Conservation (phyloP, 768 basidiomycete species). For the Lactifluus hygrophoroides region DNA sequence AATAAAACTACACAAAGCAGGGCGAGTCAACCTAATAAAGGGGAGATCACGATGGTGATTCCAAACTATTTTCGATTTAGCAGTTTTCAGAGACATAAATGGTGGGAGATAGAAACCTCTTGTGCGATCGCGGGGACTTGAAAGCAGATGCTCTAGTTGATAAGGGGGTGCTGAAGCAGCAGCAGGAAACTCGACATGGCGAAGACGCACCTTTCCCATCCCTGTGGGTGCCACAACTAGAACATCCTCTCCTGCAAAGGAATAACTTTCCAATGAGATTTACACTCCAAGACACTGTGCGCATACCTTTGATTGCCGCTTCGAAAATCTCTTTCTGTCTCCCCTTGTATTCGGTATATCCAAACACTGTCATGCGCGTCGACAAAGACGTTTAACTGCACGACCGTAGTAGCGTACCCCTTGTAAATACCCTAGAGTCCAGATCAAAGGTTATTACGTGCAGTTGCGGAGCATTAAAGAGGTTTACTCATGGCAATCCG, state of each 20-base stretch:
- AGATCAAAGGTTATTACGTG: not conserved
- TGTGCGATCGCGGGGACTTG: conserved; percentile 71
- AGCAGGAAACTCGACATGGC: not conserved
- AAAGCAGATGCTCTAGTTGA: conserved; percentile 82
- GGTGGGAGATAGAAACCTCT: conserved; percentile 36
- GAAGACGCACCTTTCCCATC: conserved; percentile 65
- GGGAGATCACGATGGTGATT: conserved; percentile 68
- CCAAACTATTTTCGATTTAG: conserved; percentile 35
- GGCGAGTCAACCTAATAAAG: conserved; percentile 50
- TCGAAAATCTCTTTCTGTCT: conserved; percentile 71
- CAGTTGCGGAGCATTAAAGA: not conserved
- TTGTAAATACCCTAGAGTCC: conserved; percentile 8
- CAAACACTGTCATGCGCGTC: conserved; percentile 47
- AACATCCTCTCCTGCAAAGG: conserved; percentile 52
- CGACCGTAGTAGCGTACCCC: not conserved
- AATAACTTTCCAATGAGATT: not conserved
- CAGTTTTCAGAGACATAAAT: not conserved
- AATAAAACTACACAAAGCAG: not conserved
- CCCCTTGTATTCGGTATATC: conserved; percentile 60
- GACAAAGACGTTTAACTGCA: too few relatives aligned
- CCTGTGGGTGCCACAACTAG: conserved; percentile 81
- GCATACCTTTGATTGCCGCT: conserved; percentile 53
- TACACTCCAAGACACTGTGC: not conserved
- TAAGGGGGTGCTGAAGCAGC: not conserved
- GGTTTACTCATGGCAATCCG: conserved; percentile 9